Percentiles rank a stretch among this genome's conserved stretches.
phyloP scores from a whole-genome alignment of 2,329 filamentous ascomycete genomes.

The Sordariomycetes sp. region DNA sequence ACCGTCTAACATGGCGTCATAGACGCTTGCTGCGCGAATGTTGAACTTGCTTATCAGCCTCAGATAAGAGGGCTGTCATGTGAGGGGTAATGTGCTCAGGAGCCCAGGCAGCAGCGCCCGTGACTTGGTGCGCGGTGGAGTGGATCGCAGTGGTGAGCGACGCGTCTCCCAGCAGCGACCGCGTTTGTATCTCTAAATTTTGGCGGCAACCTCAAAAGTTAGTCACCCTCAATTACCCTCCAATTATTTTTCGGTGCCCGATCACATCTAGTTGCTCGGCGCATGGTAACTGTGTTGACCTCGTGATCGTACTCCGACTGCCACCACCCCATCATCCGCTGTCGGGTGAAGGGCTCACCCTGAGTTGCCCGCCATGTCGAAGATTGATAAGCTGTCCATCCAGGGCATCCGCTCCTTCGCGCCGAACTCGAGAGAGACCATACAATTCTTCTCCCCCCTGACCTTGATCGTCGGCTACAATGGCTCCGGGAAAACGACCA shows the following conservation, averaged over 20 bases:
- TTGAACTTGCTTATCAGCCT: background rate
- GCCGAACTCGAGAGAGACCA: conserved; percentile 59
- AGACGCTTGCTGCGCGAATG: background rate
- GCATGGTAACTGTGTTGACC: background rate
- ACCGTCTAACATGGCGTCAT: background rate
- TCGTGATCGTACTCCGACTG: background rate
- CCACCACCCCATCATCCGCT: background rate
- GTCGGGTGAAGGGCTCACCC: background rate
- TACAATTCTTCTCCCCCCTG: conserved; percentile 79
- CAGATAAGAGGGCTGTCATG: background rate
- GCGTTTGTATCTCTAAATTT: background rate
- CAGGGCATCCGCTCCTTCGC: conserved; percentile 77
- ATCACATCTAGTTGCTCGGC: background rate
- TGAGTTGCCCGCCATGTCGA: conserved; percentile 43
- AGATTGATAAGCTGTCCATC: conserved; percentile 82
- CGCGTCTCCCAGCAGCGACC: background rate
- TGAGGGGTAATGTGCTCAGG: background rate
- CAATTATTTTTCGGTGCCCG: background rate
- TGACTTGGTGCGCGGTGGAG: background rate
- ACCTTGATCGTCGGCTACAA: conserved; percentile 97
- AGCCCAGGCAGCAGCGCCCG: background rate
- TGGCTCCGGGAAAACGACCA: conserved; percentile 95
- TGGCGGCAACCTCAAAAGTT: background rate
- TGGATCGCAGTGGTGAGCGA: background rate
- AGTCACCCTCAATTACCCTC: background rate